Percentiles rank a stretch among this genome's conserved stretches.
Evolutionary conservation across 257 asterid species (phyloP).

Genomic region (Solanum habrochaites): DNA sequence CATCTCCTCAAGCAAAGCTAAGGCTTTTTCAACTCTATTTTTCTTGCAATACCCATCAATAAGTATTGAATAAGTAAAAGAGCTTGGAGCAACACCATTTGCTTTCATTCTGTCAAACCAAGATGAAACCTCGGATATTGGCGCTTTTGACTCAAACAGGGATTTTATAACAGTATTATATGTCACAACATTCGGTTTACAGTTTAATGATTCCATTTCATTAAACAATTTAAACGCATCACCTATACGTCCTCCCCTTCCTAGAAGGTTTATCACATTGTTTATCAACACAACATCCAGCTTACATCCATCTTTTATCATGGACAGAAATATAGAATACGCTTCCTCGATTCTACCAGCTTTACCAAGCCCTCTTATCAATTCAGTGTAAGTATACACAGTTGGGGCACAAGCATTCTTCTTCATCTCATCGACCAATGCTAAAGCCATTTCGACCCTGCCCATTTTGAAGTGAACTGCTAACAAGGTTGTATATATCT

Average conservation of each 20-base stretch:
- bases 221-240: conserved; percentile 66
- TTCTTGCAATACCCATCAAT: conserved; percentile 84
- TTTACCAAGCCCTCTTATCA: conserved; percentile 69
- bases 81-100: conserved; percentile 50
- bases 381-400: conserved; percentile 76
- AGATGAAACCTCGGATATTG: conserved; percentile 32
- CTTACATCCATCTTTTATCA: conserved; percentile 63
- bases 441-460: conserved; percentile 47
- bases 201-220: conserved; percentile 63
- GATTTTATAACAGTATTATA: conserved; percentile 76
- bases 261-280: conserved; percentile 66
- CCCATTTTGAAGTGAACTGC: conserved; percentile 54
- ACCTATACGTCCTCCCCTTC: conserved; percentile 45
- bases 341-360: conserved; percentile 73
- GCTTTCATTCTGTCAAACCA: conserved; percentile 72
- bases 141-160: conserved; percentile 58
- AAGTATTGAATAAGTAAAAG: conserved; percentile 76
- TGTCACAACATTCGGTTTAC: conserved; percentile 74
- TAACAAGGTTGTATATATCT: conserved; percentile 64
- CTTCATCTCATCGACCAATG: conserved; percentile 63
- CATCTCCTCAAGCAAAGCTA: conserved; percentile 82
- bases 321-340: conserved; percentile 45
- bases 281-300: conserved; percentile 76
- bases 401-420: conserved; percentile 48
- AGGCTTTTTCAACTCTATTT: conserved; percentile 60